Conservation (phyloP, 2,329 filamentous ascomycete genomes). For the Pseudogymnoascus sp. region DNA sequence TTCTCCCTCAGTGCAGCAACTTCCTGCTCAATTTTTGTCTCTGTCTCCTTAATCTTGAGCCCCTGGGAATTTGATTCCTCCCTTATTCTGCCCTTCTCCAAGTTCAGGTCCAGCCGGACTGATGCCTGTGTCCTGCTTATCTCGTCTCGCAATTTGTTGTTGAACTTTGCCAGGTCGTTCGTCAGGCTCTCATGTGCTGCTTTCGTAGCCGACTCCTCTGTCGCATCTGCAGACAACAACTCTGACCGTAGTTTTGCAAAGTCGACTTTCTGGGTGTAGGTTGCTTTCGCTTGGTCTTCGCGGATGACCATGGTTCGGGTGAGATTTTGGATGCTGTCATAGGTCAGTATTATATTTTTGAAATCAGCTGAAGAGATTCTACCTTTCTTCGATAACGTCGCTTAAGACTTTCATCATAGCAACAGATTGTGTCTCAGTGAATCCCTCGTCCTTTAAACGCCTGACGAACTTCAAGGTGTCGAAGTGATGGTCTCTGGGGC, state of each 20-base stretch:
- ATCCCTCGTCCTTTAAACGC: conserved; percentile 79
- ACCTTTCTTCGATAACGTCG: conserved; percentile 95
- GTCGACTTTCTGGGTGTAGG: conserved; percentile 85
- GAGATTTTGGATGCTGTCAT: conserved; percentile 78
- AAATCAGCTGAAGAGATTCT: conserved; percentile 12
- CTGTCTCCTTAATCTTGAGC: conserved; percentile 97
- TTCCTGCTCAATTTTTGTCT: conserved; percentile 97
- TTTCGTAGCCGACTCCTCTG: conserved; percentile 80
- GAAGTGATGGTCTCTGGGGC: conserved; percentile 80
- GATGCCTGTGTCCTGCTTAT: conserved; percentile 90
- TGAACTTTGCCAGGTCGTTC: conserved; percentile 92
- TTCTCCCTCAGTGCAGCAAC: conserved; percentile 84
- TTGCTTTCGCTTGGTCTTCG: conserved; percentile 80
- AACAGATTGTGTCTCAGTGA: conserved; percentile 88
- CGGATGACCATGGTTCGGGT: conserved; percentile 96
- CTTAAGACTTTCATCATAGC: conserved; percentile 98
- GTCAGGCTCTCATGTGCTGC: conserved; percentile 85
- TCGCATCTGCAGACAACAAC: conserved; percentile 83
- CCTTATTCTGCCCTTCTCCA: conserved; percentile 92
- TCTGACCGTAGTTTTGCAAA: conserved; percentile 96
- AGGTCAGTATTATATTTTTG: conserved; percentile 7
- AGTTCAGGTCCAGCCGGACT: conserved; percentile 83
- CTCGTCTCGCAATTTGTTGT: conserved; percentile 82
- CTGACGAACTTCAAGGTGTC: conserved; percentile 97
- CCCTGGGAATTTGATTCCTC: conserved; percentile 96